phyloP scores from a whole-genome alignment of 2,329 filamentous ascomycete species.

The Diaporthe vaccinii region DNA sequence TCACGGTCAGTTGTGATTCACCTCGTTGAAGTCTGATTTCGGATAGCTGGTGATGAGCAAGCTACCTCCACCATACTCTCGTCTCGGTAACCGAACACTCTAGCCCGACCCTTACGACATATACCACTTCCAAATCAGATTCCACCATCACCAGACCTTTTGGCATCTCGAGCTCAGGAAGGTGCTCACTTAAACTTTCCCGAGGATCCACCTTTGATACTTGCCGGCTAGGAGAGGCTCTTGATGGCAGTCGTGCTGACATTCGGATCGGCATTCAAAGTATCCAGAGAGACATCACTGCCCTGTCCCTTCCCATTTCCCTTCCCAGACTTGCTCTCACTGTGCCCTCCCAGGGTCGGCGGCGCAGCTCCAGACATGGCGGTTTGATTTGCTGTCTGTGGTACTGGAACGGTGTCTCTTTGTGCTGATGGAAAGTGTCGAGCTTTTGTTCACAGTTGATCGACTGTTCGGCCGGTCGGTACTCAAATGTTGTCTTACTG shows the following conservation, averaged over 20 bases:
- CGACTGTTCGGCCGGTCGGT: too few relatives aligned
- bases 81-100: accelerated
- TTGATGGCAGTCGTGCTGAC: background rate
- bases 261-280: background rate
- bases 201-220: background rate
- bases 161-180: background rate
- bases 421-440: too few relatives aligned
- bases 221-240: background rate
- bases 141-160: background rate
- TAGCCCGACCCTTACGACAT: background rate
- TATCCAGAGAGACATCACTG: background rate
- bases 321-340: background rate
- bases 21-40: background rate
- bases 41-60: background rate
- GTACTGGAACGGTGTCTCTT: too few relatives aligned
- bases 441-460: too few relatives aligned
- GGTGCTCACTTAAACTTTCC: background rate
- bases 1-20: background rate
- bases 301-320: background rate
- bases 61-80: background rate
- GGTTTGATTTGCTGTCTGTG: too few relatives aligned
- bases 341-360: background rate
- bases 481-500: too few relatives aligned
- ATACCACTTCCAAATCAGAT: background rate
- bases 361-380: background rate